Conservation (phyloP, 257 asterid genomes). For the Schizonepeta tenuifolia region DNA sequence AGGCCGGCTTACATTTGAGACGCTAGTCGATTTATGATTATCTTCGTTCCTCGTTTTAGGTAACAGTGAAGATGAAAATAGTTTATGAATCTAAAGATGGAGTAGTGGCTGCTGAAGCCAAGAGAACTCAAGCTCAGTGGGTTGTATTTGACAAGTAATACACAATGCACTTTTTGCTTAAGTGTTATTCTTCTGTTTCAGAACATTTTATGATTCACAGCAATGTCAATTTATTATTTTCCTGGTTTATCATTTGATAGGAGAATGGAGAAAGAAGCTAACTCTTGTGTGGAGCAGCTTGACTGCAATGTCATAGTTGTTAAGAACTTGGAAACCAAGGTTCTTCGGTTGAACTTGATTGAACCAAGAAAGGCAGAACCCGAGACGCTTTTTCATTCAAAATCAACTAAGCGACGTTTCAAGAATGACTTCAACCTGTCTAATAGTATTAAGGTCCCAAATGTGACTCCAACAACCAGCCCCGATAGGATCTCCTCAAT, state of each 20-base stretch:
- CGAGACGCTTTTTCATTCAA: slow-evolving; percentile 35
- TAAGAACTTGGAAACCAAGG: slow-evolving; percentile 63
- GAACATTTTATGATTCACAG: neutral
- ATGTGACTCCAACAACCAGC: slow-evolving; percentile 86
- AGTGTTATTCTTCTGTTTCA: neutral
- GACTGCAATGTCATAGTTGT: slow-evolving; percentile 75
- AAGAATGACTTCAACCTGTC: slow-evolving; percentile 35
- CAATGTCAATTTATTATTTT: too few species aligned
- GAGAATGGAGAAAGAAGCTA: slow-evolving; percentile 67
- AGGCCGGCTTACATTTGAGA: neutral
- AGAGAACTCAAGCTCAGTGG: slow-evolving; percentile 69
- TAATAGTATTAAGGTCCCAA: slow-evolving; percentile 63
- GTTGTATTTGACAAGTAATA: slow-evolving; percentile 87
- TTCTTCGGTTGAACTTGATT: slow-evolving; percentile 71
- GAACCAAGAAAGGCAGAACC: slow-evolving; percentile 45
- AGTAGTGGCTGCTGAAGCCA: slow-evolving; percentile 80
- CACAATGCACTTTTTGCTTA: slow-evolving; percentile 16
- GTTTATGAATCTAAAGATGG: slow-evolving; percentile 63
- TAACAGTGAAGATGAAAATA: slow-evolving; percentile 72
- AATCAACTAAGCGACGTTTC: slow-evolving; percentile 30
- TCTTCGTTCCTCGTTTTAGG: slow-evolving; percentile 41
- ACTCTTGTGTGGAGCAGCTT: slow-evolving; percentile 68
- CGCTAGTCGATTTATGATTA: neutral
- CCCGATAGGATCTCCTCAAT: slow-evolving; percentile 66
- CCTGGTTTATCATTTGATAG: slow-evolving; percentile 40